Evolutionary conservation across 139 green algal genomes (phyloP).

Genomic region (Chlorella sorokiniana): DNA sequence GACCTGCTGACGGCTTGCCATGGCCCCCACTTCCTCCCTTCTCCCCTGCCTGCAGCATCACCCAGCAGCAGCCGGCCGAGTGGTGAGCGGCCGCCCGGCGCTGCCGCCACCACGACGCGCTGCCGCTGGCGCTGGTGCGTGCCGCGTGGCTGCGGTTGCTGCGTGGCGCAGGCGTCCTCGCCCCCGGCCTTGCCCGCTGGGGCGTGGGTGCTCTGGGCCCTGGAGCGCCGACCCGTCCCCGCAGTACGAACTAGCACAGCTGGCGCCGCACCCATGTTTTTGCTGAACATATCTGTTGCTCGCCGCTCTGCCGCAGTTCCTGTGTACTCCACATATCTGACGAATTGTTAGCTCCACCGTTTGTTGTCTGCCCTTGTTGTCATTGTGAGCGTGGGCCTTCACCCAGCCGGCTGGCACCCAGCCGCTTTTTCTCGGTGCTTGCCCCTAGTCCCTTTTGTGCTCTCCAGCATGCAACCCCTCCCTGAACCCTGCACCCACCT

Average conservation of each 20-base stretch:
- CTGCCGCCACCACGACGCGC: background rate
- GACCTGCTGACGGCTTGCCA: background rate
- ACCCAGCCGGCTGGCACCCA: no score
- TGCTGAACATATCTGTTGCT: no score
- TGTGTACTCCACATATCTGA: background rate
- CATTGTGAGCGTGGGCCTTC: no score
- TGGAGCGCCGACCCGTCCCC: no score
- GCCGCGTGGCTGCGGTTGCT: background rate
- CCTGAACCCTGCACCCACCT: no score
- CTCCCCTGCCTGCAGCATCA: constrained; percentile 4
- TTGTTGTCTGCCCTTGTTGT: no score
- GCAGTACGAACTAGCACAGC: background rate
- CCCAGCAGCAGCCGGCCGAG: constrained; percentile 28
- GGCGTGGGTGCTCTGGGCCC: no score
- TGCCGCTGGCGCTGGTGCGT: background rate
- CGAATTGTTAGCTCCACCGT: no score
- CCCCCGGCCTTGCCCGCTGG: background rate
- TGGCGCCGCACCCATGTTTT: background rate
- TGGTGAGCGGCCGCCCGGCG: constrained; percentile 9
- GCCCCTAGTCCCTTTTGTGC: no score
- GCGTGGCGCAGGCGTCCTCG: background rate
- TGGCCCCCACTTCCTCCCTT: background rate
- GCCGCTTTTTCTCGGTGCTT: no score
- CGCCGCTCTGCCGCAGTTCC: constrained; percentile 8
- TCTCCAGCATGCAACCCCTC: no score